These are phyloP conservation scores for Sordariomycetes sp. DNA, from an alignment of 2,329 filamentous ascomycete genomes.

Conservation along the genomic window DNA sequence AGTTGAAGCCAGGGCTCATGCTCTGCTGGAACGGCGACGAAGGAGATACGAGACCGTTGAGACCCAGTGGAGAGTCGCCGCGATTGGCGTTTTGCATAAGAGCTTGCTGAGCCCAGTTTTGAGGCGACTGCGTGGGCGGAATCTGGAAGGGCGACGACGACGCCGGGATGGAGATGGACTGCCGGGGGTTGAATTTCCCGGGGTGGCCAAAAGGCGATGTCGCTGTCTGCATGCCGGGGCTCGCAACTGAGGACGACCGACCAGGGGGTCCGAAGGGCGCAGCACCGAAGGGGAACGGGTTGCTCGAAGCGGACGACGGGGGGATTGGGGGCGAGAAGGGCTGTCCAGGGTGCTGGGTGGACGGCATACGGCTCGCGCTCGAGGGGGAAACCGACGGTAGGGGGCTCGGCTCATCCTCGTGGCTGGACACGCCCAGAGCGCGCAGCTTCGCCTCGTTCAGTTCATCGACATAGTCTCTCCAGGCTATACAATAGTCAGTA, in stretches of 20 bases:
- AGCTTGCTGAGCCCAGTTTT: conserved; percentile 46
- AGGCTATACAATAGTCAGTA: conserved; percentile 25
- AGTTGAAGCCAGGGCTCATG: conserved; percentile 25
- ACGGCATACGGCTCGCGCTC: conserved; percentile 55
- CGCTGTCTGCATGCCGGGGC: conserved; percentile 52
- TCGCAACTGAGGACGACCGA: conserved; percentile 49
- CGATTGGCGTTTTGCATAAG: conserved; percentile 41
- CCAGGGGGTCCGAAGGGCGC: conserved; percentile 36
- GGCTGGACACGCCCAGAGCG: conserved; percentile 77
- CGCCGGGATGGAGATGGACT: conserved; percentile 58
- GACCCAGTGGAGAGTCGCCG: conserved; percentile 52
- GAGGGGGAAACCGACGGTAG: conserved; percentile 56
- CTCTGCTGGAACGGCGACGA: conserved; percentile 45
- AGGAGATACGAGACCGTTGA: conserved; percentile 50
- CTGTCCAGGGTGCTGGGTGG: conserved; percentile 63
- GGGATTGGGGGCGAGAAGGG: conserved; percentile 79
- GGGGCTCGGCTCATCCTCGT: conserved; percentile 57
- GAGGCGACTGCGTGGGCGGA: conserved; percentile 49
- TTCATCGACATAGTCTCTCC: conserved; percentile 69
- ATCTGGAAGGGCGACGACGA: conserved; percentile 59
- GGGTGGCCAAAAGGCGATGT: conserved; percentile 60
- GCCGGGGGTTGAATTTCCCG: conserved; percentile 55
- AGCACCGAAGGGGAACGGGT: conserved; percentile 49
- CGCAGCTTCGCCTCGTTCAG: conserved; percentile 86
- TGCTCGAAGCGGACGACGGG: conserved; percentile 67